Evolutionary conservation across 129 eudicot species (phyloP), one percentile per base, ranked within the genome.

Genomic region (Flaveria bidentis): DNA sequence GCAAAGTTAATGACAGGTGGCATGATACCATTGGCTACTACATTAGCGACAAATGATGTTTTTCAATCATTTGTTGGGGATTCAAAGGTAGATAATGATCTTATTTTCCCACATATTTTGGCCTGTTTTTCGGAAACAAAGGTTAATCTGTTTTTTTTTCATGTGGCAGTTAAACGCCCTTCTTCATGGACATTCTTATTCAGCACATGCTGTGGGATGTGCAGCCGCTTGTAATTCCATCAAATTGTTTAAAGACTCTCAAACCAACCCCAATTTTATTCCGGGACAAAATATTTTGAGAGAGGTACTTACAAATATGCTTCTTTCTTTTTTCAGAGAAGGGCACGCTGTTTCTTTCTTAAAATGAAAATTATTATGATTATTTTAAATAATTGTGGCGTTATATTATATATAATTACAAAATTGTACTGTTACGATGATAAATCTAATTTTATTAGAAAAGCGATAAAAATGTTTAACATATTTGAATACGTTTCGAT

Each of bases 1-100:
- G 97, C 99, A 8, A 94, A 94, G 84, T 83, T 94, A 86, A 81
- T 94, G 99, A 94, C 99, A 41, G 99, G 99, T 66, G 99, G 97
- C 67, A 83, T 91, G 65, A 78, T 94, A 61, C 99, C 99, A 42
- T 86, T 94, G 89, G 91, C 99, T 65, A 92, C 80, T 39, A 91
- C 99, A 15, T 86, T 94, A 76, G 99, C 99, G 55, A 84, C 97
- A 72, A 87, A 87, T 60, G 86, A 81, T 72, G 87, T 89, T 62
- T 94, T 94, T 82, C 78, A 89, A 46, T 85, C 93, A 60, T 94
- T 94, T 83, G 76, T 84, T 16, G 99, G 99, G 62, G 96, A 94
- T 75, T 91, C 99, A 64, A 94, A 94, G 97, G 98, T 94, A 70
- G 42, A 45, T 30, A 15, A 4, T 63, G 49, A 42, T 69, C 77